Evolutionary conservation across 2,329 filamentous ascomycete species (phyloP).

Genomic region (Curvularia eragrostidis): DNA sequence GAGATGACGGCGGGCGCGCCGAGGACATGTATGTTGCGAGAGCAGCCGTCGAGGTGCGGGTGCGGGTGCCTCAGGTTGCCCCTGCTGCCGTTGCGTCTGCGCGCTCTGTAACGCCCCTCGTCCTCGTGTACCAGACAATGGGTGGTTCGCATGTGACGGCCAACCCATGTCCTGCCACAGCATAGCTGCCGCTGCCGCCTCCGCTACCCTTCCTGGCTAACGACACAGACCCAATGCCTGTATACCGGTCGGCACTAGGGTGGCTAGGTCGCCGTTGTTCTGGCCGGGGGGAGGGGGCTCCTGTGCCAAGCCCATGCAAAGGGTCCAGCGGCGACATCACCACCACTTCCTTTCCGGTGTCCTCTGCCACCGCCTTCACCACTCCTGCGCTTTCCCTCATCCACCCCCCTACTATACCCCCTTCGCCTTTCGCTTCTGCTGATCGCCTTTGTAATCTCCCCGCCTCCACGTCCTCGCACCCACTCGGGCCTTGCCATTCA

Average conservation of each 20-base stretch:
- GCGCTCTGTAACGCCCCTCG: conserved; percentile 1
- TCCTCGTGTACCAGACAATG: neutral
- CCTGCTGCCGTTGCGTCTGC: conserved; percentile 3
- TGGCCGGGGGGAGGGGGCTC: neutral
- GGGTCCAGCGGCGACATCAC: conserved; percentile 6
- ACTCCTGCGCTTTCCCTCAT: conserved; percentile 1
- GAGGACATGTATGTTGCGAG: conserved; percentile 4
- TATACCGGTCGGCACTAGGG: neutral
- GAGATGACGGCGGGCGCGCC: neutral
- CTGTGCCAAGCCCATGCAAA: conserved; percentile 3
- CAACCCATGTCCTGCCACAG: neutral
- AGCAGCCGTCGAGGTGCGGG: neutral
- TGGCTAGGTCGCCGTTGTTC: neutral
- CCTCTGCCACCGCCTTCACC: neutral
- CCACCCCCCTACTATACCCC: neutral
- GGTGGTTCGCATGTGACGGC: conserved; percentile 4
- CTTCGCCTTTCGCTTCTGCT: neutral
- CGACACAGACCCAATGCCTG: neutral
- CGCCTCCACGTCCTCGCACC: neutral
- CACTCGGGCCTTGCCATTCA: neutral
- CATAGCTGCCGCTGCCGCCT: neutral
- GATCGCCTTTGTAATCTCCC: neutral
- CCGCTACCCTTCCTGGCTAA: neutral
- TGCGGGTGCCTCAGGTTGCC: conserved; percentile 13
- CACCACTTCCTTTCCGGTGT: conserved; percentile 1